Conservation (phyloP, 2,329 filamentous ascomycete species). For the Aspergillus amoenus region DNA sequence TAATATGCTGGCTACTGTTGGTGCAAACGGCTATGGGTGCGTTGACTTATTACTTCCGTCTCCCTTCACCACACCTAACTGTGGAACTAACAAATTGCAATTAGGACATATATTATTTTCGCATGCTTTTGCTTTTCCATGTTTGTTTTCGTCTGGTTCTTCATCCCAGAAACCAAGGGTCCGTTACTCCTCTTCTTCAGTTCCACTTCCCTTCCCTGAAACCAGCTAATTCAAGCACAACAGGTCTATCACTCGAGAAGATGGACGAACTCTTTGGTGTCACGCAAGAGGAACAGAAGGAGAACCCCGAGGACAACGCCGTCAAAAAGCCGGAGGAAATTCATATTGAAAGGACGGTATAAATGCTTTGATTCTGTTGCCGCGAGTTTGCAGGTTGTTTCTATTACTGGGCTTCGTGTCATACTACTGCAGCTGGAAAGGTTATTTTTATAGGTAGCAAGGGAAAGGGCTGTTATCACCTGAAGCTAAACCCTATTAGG, state of each 20-base stretch:
- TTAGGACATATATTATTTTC: slow-evolving; percentile 69
- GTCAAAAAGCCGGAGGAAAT: slow-evolving; percentile 13
- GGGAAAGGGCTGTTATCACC: no score
- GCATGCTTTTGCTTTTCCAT: slow-evolving; percentile 65
- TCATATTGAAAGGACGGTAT: slow-evolving; percentile 11
- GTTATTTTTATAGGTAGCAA: no score
- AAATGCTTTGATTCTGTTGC: neutral
- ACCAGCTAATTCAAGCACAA: neutral
- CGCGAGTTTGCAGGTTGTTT: neutral
- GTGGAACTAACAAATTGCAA: neutral
- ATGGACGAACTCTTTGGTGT: slow-evolving; percentile 68
- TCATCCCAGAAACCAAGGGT: slow-evolving; percentile 73
- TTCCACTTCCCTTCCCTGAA: no score
- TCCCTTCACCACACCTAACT: slow-evolving; percentile 18
- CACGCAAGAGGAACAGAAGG: slow-evolving; percentile 28
- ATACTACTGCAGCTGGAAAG: no score
- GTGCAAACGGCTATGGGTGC: slow-evolving; percentile 50
- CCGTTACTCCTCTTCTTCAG: slow-evolving; percentile 12
- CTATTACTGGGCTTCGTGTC: neutral
- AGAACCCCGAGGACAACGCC: slow-evolving; percentile 12
- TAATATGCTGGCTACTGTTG: slow-evolving; percentile 63
- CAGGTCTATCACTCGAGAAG: slow-evolving; percentile 56
- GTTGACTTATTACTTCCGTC: slow-evolving; percentile 16
- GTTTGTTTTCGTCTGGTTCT: slow-evolving; percentile 65
- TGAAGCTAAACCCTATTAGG: no score